These are phyloP conservation scores for Sporothrix pseudoabietina DNA, from an alignment of 2,329 filamentous ascomycete species.

Conservation along the genomic window DNA sequence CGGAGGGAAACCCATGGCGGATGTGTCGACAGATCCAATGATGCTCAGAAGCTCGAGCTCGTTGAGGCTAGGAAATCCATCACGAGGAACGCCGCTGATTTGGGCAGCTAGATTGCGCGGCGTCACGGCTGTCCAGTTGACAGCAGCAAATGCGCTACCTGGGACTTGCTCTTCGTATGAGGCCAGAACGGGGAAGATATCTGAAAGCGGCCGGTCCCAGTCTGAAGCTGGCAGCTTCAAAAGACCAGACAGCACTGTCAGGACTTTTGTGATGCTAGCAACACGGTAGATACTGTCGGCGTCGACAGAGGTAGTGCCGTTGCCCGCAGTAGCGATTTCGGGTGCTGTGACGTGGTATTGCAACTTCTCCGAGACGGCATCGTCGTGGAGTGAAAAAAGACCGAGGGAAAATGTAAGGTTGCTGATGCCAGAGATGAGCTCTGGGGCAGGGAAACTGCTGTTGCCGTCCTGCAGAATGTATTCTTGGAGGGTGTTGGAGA, in stretches of 20 bases:
- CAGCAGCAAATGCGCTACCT: conserved; percentile 34
- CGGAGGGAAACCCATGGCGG: conserved; percentile 29
- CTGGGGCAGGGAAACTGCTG: neutral
- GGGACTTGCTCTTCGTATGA: conserved; percentile 28
- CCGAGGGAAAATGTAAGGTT: conserved; percentile 30
- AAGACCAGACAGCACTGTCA: conserved; percentile 42
- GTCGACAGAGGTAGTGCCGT: conserved; percentile 39
- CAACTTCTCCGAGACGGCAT: conserved; percentile 34
- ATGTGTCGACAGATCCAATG: neutral
- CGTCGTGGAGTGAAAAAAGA: conserved; percentile 27
- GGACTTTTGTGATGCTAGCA: conserved; percentile 45
- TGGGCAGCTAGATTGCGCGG: conserved; percentile 38
- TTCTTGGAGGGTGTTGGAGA: conserved; percentile 2
- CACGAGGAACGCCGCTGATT: conserved; percentile 36
- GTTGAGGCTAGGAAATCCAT: conserved; percentile 30
- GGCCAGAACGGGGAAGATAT: conserved; percentile 29
- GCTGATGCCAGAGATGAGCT: neutral
- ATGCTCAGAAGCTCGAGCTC: conserved; percentile 13
- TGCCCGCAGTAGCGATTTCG: conserved; percentile 34
- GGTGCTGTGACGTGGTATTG: conserved; percentile 48
- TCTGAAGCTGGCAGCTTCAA: neutral
- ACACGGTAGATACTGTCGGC: conserved; percentile 44
- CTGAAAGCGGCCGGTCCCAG: conserved; percentile 27
- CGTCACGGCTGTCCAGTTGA: conserved; percentile 40
- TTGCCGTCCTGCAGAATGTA: conserved; percentile 4